Percentiles rank a stretch among this genome's conserved stretches.
These are phyloP conservation scores for Pythium apleroticum DNA, from an alignment of 352 stramenopile genomes.

Conservation along the genomic window DNA sequence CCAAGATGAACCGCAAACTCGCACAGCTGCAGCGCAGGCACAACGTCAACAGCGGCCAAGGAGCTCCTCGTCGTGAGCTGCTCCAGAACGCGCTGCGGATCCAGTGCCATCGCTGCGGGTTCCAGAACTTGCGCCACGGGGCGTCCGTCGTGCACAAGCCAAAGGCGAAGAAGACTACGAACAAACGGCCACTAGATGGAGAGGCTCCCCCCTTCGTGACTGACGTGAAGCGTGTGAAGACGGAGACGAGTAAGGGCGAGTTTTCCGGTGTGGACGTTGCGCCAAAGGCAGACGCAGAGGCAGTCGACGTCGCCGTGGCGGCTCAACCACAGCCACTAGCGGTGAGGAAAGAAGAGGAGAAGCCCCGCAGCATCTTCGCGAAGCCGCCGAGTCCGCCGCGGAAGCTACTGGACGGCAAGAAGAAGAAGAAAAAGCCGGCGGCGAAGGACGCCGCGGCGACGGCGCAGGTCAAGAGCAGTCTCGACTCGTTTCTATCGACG, in stretches of 20 bases:
- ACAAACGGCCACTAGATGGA: not conserved
- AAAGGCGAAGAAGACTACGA: slow-evolving; percentile 40
- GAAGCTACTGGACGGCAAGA: slow-evolving; percentile 68
- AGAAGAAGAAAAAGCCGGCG: slow-evolving; percentile 77
- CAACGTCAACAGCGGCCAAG: slow-evolving; percentile 31
- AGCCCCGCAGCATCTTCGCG: slow-evolving; percentile 46
- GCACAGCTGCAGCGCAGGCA: slow-evolving; percentile 34
- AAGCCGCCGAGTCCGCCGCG: slow-evolving; percentile 53
- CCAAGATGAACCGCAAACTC: slow-evolving; percentile 55
- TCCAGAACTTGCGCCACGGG: slow-evolving; percentile 45
- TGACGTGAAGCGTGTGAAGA: slow-evolving; percentile 9
- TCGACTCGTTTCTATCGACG: slow-evolving; percentile 63
- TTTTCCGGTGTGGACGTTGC: not conserved
- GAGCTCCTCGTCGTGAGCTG: slow-evolving; percentile 10
- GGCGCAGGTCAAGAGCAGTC: slow-evolving; percentile 57
- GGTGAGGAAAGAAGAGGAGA: not conserved
- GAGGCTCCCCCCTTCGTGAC: not conserved
- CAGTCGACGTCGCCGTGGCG: not conserved
- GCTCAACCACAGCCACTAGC: not conserved
- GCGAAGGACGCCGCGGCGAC: slow-evolving; percentile 37
- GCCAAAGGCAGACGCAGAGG: not conserved
- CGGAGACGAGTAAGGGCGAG: not conserved
- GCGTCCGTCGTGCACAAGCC: slow-evolving; percentile 48
- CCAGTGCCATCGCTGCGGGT: slow-evolving; percentile 53
- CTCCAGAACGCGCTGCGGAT: slow-evolving; percentile 37